Base-by-base conservation (phyloP, 2,329 filamentous ascomycete genomes). In the Fusarium cicatricum region DNA sequence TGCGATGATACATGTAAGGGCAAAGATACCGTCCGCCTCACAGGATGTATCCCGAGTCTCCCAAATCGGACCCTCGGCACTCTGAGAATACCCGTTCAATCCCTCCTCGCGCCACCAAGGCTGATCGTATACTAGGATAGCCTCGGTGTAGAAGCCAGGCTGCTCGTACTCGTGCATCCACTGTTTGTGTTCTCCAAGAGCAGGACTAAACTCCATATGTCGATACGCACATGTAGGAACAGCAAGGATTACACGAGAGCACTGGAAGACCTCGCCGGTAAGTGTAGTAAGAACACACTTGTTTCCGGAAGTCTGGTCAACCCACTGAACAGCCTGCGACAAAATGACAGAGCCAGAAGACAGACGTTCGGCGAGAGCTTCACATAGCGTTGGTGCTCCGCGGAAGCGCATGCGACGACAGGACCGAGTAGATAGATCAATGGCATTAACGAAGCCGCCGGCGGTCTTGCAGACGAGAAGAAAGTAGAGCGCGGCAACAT, bases 51-150 rank as follows among this genome's bases (percentile, higher is more conserved):
- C 57, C 14, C 53, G 57, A 2, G 57, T 62, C 32, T 65, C 53
- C 52, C 52, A 48, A 4, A 64, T 44, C 3, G 64, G 60, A 2
- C 62, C 60, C 1, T 55, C 46, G 2, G 49, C 21, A 15, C 60
- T 59, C 37, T 55, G 56, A 4, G 60, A 59, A 21, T 41, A 52
- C 19, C 60, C 62, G 11, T 53, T 63, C 12, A 65, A 41, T 2
- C 62, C 59, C n/a, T 57, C 50, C 37, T 64, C 54, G 9, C 47
- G 57, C 66, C 66, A 68, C 66, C 66, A 68, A 11, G 66, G 58
- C 41, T 54, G 46, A 5, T 63, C 58, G 21, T 58, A 67, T 3
- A 55, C 29, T 11, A 67, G 10, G 5, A 52, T 44, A n/a, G 55
- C 50, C 19, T 57, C 61, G 34, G 44, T 51, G 44, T 52, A 55